phyloP scores from a whole-genome alignment of 23 red algal genomes.

The Gracilaria domingensis region DNA sequence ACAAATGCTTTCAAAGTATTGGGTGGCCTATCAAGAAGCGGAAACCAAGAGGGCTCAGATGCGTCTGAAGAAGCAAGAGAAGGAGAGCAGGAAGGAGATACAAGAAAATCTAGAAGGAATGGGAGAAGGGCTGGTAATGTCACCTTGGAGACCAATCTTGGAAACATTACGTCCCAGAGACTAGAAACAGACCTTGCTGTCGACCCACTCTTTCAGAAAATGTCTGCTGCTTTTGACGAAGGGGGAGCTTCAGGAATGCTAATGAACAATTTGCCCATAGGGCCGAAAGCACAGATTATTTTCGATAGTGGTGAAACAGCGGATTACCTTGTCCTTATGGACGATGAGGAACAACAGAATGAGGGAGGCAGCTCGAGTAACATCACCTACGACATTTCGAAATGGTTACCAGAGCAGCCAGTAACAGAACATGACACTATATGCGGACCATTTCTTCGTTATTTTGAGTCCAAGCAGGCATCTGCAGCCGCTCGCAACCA shows the following conservation, averaged over 20 bases:
- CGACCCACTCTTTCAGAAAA: slow-evolving; percentile 93
- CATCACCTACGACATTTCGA: slow-evolving; percentile 39
- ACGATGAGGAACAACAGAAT: not conserved
- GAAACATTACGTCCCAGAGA: slow-evolving; percentile 81
- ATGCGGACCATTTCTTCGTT: slow-evolving; percentile 56
- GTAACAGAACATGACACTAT: slow-evolving; percentile 42
- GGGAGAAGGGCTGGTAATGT: slow-evolving; percentile 63
- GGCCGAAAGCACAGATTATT: slow-evolving; percentile 55
- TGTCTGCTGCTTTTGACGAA: slow-evolving; percentile 92
- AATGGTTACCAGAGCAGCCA: slow-evolving; percentile 35
- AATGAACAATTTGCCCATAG: slow-evolving; percentile 71
- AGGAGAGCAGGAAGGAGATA: slow-evolving; percentile 44
- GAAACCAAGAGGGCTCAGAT: slow-evolving; percentile 17
- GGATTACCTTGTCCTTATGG: slow-evolving; percentile 33
- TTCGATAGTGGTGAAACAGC: slow-evolving; percentile 81
- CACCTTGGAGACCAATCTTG: slow-evolving; percentile 89
- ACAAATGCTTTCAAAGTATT: slow-evolving; percentile 91
- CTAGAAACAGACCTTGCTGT: slow-evolving; percentile 83
- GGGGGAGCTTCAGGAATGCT: slow-evolving; percentile 84
- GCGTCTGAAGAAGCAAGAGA: not conserved
- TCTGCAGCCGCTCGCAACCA: not conserved
- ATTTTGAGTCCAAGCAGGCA: slow-evolving; percentile 28
- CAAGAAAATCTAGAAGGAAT: slow-evolving; percentile 25
- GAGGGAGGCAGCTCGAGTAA: not conserved
- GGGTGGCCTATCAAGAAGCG: slow-evolving; percentile 73